phyloP scores from a whole-genome alignment of 768 basidiomycete species.

The Mrakia gelida region DNA sequence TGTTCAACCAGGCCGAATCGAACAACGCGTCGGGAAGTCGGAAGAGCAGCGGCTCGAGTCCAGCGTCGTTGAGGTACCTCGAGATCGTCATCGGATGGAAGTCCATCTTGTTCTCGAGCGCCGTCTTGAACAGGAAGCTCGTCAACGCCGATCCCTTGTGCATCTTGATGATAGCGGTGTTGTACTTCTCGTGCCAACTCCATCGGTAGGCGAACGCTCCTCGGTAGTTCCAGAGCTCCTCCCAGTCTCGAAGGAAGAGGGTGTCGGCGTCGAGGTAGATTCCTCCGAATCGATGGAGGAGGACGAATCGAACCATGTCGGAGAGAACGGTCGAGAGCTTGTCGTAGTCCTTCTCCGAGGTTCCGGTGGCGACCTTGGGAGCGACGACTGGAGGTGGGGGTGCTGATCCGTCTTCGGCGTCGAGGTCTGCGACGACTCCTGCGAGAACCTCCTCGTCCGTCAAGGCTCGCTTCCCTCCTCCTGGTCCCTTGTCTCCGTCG shows the following conservation, averaged over 20 bases:
- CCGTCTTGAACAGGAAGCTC: slow-evolving; percentile 88
- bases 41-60: slow-evolving; percentile 73
- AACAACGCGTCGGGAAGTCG: slow-evolving; percentile 92
- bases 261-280: slow-evolving; percentile 97
- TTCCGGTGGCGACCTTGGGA: slow-evolving; percentile 49
- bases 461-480: slow-evolving; percentile 27
- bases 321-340: slow-evolving; percentile 86
- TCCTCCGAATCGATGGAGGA: slow-evolving; percentile 95
- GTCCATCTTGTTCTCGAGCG: slow-evolving; percentile 82
- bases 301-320: slow-evolving; percentile 93
- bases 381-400: neutral
- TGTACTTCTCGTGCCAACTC: slow-evolving; percentile 87
- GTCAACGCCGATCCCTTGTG: slow-evolving; percentile 90
- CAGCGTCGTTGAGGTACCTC: slow-evolving; percentile 82
- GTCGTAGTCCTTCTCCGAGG: slow-evolving; percentile 82
- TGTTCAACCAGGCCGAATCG: slow-evolving; percentile 94
- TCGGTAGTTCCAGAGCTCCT: slow-evolving; percentile 94
- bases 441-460: slow-evolving; percentile 60
- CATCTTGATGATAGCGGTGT: slow-evolving; percentile 91
- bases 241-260: slow-evolving; percentile 94
- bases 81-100: slow-evolving; percentile 97
- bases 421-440: slow-evolving; percentile 57
- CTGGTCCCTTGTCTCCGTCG: slow-evolving; percentile 25
- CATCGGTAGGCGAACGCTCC: slow-evolving; percentile 96
- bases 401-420: neutral